Evolutionary conservation across 208 protist species (phyloP).

Genomic region (Trypanosoma vivax): DNA sequence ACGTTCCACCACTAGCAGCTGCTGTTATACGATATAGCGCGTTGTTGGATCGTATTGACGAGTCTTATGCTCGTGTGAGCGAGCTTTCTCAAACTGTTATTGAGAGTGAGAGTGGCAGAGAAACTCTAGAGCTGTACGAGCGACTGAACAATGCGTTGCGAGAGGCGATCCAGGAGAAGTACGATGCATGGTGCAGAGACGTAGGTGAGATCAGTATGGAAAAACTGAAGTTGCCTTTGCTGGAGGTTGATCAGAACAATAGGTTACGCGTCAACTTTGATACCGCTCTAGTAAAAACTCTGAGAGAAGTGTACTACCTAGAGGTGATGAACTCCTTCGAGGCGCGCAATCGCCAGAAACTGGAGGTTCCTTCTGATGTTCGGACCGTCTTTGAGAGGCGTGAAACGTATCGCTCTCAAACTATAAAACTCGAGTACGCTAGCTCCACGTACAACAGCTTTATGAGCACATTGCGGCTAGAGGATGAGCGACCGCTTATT

Average conservation of each 20-base stretch:
- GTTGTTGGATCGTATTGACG: conserved; percentile 92
- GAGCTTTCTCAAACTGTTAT: conserved; percentile 74
- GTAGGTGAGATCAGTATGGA: conserved; percentile 86
- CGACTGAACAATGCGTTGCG: conserved; percentile 59
- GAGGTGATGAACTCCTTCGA: conserved; percentile 91
- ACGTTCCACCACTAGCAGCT: conserved; percentile 91
- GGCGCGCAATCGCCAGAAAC: conserved; percentile 36
- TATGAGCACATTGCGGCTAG: conserved; percentile 70
- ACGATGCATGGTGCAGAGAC: conserved; percentile 85
- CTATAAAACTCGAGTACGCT: conserved; percentile 90
- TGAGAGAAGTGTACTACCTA: conserved; percentile 96
- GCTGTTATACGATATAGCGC: conserved; percentile 89
- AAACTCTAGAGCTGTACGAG: conserved; percentile 78
- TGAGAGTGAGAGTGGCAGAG: conserved; percentile 74
- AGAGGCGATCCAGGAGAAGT: conserved; percentile 73
- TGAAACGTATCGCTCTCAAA: conserved; percentile 88
- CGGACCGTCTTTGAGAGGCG: conserved; percentile 86
- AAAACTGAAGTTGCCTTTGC: conserved; percentile 92
- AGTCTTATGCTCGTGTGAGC: conserved; percentile 74
- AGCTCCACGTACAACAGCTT: conserved; percentile 93
- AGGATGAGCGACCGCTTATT: conserved; percentile 92
- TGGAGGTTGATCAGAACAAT: conserved; percentile 53
- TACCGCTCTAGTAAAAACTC: conserved; percentile 89
- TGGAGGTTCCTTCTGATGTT: conserved; percentile 81
- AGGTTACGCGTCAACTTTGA: conserved; percentile 95